phyloP scores from a whole-genome alignment of 1,284 basidiomycete species.

The Malassezia pachydermatis region DNA sequence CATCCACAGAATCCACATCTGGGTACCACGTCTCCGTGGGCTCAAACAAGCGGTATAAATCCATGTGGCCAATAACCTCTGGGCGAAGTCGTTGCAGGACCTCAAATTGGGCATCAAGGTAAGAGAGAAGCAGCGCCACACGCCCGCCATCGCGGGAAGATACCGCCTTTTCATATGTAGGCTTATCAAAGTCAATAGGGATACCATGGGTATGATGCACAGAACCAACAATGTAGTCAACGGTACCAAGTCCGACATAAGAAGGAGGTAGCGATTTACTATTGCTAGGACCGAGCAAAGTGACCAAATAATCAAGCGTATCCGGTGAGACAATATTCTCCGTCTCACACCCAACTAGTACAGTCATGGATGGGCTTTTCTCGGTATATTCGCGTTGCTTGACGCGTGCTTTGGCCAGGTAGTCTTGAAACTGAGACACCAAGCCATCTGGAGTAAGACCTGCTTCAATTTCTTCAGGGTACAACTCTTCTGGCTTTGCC shows the following conservation, averaged over 20 bases:
- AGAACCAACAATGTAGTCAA: conserved; percentile 87
- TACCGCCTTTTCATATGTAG: conserved; percentile 60
- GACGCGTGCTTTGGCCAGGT: conserved; percentile 65
- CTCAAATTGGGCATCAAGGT: conserved; percentile 38
- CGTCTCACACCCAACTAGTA: conserved; percentile 86
- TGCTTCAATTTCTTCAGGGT: conserved; percentile 69
- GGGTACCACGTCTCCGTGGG: conserved; percentile 15
- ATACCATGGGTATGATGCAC: conserved; percentile 79
- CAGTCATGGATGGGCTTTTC: conserved; percentile 52
- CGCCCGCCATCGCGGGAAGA: conserved; percentile 16
- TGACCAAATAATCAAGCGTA: conserved; percentile 52
- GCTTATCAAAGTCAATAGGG: conserved; percentile 82
- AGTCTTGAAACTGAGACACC: conserved; percentile 58
- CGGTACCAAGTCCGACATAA: conserved; percentile 30
- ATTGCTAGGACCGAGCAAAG: conserved; percentile 49
- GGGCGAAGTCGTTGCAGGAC: conserved; percentile 58
- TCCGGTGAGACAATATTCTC: conserved; percentile 70
- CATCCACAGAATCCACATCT: conserved; percentile 57
- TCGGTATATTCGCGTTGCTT: conserved; percentile 52
- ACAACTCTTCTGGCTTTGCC: conserved; percentile 68
- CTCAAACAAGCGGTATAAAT: conserved; percentile 50
- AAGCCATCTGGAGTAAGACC: conserved; percentile 53
- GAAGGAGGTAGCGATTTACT: not conserved
- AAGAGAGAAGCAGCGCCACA: conserved; percentile 20
- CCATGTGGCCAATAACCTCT: conserved; percentile 85